These are phyloP conservation scores for Reticulascus tulasneorum DNA, from an alignment of 2,329 filamentous ascomycete genomes.

Conservation along the genomic window DNA sequence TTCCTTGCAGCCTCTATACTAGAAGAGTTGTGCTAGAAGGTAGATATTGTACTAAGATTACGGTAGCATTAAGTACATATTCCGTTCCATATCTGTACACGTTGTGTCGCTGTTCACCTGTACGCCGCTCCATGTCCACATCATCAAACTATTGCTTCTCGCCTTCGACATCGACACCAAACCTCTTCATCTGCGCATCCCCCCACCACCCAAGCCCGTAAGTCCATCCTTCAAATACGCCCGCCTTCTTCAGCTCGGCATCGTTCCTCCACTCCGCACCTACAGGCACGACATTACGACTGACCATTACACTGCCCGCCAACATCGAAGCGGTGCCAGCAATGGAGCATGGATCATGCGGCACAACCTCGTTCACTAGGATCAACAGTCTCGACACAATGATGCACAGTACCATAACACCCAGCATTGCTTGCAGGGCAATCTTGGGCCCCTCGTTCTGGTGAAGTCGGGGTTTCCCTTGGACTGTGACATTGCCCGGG, in stretches of 20 bases:
- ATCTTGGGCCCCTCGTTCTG: conserved; percentile 23
- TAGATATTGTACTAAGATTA: too few species aligned
- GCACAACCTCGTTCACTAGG: conserved; percentile 18
- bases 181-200: not conserved
- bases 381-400: conserved; percentile 19
- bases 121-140: not conserved
- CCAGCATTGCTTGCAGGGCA: conserved; percentile 24
- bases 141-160: not conserved
- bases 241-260: conserved; percentile 14
- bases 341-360: conserved; percentile 25
- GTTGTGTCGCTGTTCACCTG: too few species aligned
- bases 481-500: conserved; percentile 9
- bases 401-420: conserved; percentile 21
- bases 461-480: conserved; percentile 13
- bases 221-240: conserved; percentile 14
- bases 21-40: too few species aligned
- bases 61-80: too few species aligned
- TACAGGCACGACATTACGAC: conserved; percentile 14
- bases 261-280: conserved; percentile 22
- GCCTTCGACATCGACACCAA: conserved; percentile 4
- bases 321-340: conserved; percentile 22
- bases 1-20: too few species aligned
- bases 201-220: conserved; percentile 14
- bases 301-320: conserved; percentile 21
- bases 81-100: too few species aligned